Evolutionary conservation across 2,329 filamentous ascomycete genomes (phyloP).

Genomic region (Metarhizium humberi): DNA sequence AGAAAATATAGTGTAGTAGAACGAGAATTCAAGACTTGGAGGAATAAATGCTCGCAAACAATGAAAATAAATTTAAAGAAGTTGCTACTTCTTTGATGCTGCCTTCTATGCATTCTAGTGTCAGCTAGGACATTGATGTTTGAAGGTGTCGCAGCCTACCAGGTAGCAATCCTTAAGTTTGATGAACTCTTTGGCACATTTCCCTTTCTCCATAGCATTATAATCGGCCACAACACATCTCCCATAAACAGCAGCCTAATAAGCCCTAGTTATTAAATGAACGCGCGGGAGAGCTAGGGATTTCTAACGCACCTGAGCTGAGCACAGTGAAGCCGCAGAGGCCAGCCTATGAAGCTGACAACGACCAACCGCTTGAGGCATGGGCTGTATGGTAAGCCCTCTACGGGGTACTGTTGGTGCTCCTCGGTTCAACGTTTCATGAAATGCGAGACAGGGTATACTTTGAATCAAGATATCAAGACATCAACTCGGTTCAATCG

Average conservation of each 20-base stretch:
- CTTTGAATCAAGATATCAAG: no score
- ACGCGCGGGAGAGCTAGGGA: not conserved
- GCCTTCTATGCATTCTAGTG: conserved; percentile 9
- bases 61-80: conserved; percentile 4
- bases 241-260: conserved; percentile 73
- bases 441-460: no score
- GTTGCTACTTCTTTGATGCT: conserved; percentile 16
- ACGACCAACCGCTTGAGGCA: conserved; percentile 9
- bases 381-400: not conserved
- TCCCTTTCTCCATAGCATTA: conserved; percentile 82
- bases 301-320: conserved; percentile 35
- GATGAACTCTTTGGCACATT: conserved; percentile 79
- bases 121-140: not conserved
- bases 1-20: not conserved
- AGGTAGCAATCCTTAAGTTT: conserved; percentile 79
- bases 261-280: not conserved
- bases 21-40: not conserved
- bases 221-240: conserved; percentile 89
- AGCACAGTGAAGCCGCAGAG: conserved; percentile 43
- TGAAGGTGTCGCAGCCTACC: conserved; percentile 38
- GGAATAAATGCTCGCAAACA: not conserved
- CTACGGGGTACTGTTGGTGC: conserved; percentile 1
- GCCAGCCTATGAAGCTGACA: conserved; percentile 49
- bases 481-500: no score
- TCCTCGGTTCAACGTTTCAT: conserved; percentile 8